phyloP scores from a whole-genome alignment of 208 protist species.

The Ichthyophonus hoferi region DNA sequence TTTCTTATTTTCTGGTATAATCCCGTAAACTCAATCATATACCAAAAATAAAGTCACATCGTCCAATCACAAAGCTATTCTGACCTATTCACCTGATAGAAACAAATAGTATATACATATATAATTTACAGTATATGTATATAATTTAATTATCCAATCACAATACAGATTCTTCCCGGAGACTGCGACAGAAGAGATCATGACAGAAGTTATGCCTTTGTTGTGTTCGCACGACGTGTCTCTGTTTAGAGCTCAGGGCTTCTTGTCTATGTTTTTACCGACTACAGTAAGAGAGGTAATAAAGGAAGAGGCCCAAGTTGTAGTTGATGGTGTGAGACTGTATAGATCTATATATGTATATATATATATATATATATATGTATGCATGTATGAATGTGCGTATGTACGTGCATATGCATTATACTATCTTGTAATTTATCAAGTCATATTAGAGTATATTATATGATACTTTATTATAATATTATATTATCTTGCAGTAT shows the following conservation, averaged over 20 bases:
- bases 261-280: background rate
- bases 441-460: no score
- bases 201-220: background rate
- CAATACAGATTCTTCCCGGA: slow-evolving; percentile 2
- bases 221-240: slow-evolving; percentile 8
- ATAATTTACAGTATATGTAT: no score
- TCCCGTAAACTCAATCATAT: no score
- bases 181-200: background rate
- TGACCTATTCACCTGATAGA: no score
- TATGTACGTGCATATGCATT: background rate
- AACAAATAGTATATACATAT: no score
- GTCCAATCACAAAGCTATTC: no score
- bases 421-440: background rate
- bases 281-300: background rate
- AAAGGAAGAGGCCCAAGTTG: background rate
- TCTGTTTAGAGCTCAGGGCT: slow-evolving; percentile 16
- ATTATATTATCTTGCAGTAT: no score
- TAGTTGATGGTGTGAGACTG: background rate
- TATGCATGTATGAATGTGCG: background rate
- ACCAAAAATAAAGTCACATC: no score
- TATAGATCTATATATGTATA: background rate
- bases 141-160: no score
- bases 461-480: no score
- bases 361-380: background rate
- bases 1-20: no score